These are phyloP conservation scores for Botrytis hyacinthi DNA, from an alignment of 2,329 filamentous ascomycete genomes.

Conservation along the genomic window DNA sequence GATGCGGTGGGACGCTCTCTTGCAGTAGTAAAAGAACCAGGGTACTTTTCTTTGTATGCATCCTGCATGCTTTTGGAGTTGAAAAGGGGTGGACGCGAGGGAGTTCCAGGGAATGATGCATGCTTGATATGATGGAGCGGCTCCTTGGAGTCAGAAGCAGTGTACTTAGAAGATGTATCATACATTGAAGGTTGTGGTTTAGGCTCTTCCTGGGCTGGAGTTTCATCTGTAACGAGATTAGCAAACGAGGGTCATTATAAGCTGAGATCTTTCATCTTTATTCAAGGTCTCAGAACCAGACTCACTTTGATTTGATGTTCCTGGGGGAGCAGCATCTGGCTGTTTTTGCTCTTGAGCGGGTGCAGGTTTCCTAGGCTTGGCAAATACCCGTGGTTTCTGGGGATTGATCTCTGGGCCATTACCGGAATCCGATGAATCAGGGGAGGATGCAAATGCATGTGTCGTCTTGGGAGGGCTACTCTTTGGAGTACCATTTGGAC, in stretches of 20 bases:
- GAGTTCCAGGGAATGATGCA: conserved; percentile 16
- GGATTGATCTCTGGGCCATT: conserved; percentile 19
- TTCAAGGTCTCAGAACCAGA: conserved; percentile 22
- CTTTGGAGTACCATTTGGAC: conserved; percentile 23
- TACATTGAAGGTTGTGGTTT: conserved; percentile 36
- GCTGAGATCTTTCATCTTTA: conserved; percentile 27
- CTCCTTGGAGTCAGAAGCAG: conserved; percentile 11
- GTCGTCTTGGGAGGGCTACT: conserved; percentile 14
- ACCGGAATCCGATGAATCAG: conserved; percentile 21
- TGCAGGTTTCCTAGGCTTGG: conserved; percentile 20
- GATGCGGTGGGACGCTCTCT: conserved; percentile 19
- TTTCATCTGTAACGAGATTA: conserved; percentile 30
- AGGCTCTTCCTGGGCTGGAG: conserved; percentile 23
- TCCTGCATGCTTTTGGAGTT: conserved; percentile 15
- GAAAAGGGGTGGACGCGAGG: conserved; percentile 4
- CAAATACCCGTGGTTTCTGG: conserved; percentile 20
- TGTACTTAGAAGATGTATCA: conserved; percentile 25
- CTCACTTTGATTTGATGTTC: conserved; percentile 30
- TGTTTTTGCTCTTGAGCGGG: conserved; percentile 14
- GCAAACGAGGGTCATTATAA: conserved; percentile 26
- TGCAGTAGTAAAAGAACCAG: conserved; percentile 19
- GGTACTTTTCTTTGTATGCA: conserved; percentile 24
- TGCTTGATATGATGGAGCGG: conserved; percentile 9
- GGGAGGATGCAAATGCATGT: conserved; percentile 18
- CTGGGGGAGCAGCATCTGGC: conserved; percentile 5